These are phyloP conservation scores for Haplosporangium sp. DNA, from an alignment of 371 early-diverging fungal species.

Conservation along the genomic window DNA sequence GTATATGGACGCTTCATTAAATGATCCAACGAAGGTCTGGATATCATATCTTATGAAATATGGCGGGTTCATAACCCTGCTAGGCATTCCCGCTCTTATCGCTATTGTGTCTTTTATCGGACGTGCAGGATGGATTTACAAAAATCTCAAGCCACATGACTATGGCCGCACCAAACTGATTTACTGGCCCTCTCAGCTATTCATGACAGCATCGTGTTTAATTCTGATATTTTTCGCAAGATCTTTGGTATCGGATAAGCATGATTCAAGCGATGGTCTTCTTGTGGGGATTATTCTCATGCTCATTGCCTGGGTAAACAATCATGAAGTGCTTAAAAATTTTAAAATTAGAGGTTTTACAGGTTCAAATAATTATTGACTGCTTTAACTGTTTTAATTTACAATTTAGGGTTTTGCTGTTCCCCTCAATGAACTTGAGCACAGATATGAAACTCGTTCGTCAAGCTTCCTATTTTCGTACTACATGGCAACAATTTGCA, in stretches of 20 bases:
- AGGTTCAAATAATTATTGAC: too few species aligned
- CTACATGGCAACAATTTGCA: conserved; percentile 2
- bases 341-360: too few species aligned
- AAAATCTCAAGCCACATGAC: conserved; percentile 10
- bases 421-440: conserved; percentile 31
- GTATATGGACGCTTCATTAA: too few species aligned
- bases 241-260: not conserved
- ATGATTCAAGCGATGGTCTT: conserved; percentile 6
- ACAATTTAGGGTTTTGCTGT: conserved; percentile 16
- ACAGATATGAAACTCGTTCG: conserved; percentile 35
- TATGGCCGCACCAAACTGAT: conserved; percentile 39
- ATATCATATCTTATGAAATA: conserved; percentile 26
- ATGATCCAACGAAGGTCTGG: conserved; percentile 32
- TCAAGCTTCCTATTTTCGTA: conserved; percentile 29
- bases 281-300: conserved; percentile 4
- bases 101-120: conserved; percentile 12
- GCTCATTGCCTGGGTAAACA: conserved; percentile 24
- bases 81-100: conserved; percentile 29
- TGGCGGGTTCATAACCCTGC: conserved; percentile 25
- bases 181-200: conserved; percentile 46
- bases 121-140: conserved; percentile 18
- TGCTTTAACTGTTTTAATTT: too few species aligned
- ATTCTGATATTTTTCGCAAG: not conserved
- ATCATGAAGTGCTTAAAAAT: too few species aligned
- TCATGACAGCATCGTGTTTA: conserved; percentile 13